These are phyloP conservation scores for Penicillium concentricum DNA, from an alignment of 2,329 filamentous ascomycete species.

Conservation along the genomic window DNA sequence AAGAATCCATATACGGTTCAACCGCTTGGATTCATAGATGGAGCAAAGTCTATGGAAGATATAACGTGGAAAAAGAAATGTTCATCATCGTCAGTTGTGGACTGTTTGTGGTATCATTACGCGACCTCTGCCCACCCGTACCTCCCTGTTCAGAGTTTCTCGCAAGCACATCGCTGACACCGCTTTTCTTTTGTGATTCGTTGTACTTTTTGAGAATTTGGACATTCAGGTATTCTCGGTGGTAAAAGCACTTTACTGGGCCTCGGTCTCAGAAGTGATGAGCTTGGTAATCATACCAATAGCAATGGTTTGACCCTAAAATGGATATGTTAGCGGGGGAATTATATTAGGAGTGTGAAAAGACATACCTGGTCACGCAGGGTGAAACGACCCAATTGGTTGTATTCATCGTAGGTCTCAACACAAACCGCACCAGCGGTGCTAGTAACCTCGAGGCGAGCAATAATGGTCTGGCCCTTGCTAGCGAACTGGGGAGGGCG, in stretches of 20 bases:
- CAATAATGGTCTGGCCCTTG: slow-evolving; percentile 80
- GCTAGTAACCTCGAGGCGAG: slow-evolving; percentile 81
- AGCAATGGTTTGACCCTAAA: slow-evolving; percentile 93
- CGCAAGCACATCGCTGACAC: background rate
- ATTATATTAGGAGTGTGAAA: slow-evolving; percentile 3
- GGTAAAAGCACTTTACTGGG: slow-evolving; percentile 1
- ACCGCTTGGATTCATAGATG: slow-evolving; percentile 20
- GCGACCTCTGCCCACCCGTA: slow-evolving; percentile 21
- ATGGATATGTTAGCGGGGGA: slow-evolving; percentile 19
- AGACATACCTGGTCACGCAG: slow-evolving; percentile 75
- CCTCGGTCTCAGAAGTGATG: slow-evolving; percentile 42
- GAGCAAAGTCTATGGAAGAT: slow-evolving; percentile 27
- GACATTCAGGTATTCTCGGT: background rate
- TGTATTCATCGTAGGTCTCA: slow-evolving; percentile 93
- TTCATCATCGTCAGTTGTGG: slow-evolving; percentile 38
- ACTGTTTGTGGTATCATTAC: slow-evolving; percentile 24
- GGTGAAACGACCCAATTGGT: slow-evolving; percentile 88
- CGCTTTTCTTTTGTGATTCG: background rate
- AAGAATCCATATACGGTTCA: slow-evolving; percentile 3
- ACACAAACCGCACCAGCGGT: slow-evolving; percentile 86
- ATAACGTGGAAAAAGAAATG: slow-evolving; percentile 13
- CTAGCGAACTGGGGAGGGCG: slow-evolving; percentile 86
- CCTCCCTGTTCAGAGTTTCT: slow-evolving; percentile 14
- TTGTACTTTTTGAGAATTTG: background rate
- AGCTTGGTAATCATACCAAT: slow-evolving; percentile 99